Base-by-base conservation (phyloP, 768 basidiomycete species). In the Phallus indusiatus region DNA sequence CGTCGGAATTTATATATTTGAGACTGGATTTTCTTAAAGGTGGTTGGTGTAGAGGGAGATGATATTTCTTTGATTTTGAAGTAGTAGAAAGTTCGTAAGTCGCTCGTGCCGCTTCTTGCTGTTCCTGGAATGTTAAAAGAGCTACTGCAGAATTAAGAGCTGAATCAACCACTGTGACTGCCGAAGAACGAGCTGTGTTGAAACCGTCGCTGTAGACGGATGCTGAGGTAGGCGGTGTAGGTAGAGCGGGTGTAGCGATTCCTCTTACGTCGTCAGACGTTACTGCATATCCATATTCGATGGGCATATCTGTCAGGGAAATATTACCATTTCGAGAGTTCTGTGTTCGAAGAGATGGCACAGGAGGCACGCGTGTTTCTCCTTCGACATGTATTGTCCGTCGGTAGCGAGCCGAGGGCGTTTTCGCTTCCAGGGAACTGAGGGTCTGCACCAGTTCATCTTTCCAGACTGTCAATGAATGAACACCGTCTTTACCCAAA, bases 1-100 rank as follows among this genome's bases (percentile, higher is more conserved):
- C 74, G 62, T 81, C 78, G 54, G 84, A 82, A 72, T 77, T 82
- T 66, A 84, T 80, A 71, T 86, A 84, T 60, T 78, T 72, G 70
- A 86, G 82, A 65, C 81, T 83, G 56, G 85, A 82, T 65, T 80
- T 80, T 64, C 77, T 76, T 54, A 53, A 59, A 22, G 22, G 56
- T 58, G 18, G 48, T 61, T 47, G 20, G 56, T 51, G 47, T 35
- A 42, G 68, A 67, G 36, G 62, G 59, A 53, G 63, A 62, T n/a
- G 62, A 47, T 56, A 50, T 54, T 53, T 64, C 61, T 62, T 68
- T 60, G 55, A 63, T 59, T 67, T 61, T 58, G 62, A 60, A 60
- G 67, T 66, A 65, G 69, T 68, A 51, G 72, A 70, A 60, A 62
- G 73, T 77, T 54, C 46, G 28, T 14, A 67, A 67, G 46, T 73